These are phyloP conservation scores for Annulohypoxylon moriforme DNA, from an alignment of 495 filamentous ascomycete species.

Conservation along the genomic window DNA sequence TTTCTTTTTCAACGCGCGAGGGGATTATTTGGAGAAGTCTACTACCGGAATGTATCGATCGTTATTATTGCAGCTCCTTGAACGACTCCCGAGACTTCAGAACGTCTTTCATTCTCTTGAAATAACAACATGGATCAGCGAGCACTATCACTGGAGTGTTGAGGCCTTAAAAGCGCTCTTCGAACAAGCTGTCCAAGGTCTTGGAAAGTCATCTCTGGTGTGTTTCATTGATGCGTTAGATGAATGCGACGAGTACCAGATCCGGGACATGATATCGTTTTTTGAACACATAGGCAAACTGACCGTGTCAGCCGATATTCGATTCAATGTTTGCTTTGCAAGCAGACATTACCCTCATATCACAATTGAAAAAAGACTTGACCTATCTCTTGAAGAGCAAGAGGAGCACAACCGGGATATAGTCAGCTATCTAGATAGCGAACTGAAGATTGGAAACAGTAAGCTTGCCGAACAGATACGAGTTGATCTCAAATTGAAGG, in stretches of 20 bases:
- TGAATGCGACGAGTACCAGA: constrained; percentile 3
- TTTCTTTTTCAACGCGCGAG: constrained; percentile 64
- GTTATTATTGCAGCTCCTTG: constrained; percentile 51
- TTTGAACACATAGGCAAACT: background rate
- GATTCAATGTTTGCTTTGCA: background rate
- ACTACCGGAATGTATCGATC: constrained; percentile 67
- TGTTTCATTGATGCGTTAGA: constrained; percentile 27
- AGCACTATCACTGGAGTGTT: constrained; percentile 30
- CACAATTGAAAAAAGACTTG: background rate
- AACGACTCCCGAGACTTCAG: constrained; percentile 44
- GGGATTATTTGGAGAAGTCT: constrained; percentile 62
- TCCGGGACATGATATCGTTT: constrained; percentile 10
- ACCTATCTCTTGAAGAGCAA: background rate
- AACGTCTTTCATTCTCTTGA: constrained; percentile 24
- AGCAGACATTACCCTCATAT: constrained; percentile 8
- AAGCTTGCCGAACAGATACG: background rate
- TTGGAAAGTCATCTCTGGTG: constrained; percentile 9
- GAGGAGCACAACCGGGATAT: background rate
- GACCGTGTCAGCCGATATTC: background rate
- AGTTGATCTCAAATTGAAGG: constrained; percentile 2
- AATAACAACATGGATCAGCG: background rate
- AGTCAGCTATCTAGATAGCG: background rate
- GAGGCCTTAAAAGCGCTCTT: constrained; percentile 50
- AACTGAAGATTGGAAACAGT: background rate
- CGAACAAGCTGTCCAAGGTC: constrained; percentile 15